Evolutionary conservation across 345 rosid genomes (phyloP).

Genomic region (Euphorbia lathyris): DNA sequence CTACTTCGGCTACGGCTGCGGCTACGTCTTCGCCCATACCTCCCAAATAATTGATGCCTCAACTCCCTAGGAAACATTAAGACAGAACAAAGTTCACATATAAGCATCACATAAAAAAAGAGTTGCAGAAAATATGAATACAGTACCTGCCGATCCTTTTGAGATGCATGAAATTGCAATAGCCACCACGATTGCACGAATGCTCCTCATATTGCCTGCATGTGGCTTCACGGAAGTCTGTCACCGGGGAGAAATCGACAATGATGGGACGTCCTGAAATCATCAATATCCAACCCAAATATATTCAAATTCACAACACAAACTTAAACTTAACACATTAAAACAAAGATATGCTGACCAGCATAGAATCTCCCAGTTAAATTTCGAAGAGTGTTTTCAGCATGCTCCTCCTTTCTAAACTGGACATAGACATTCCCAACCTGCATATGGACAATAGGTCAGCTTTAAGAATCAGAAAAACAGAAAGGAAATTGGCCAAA

Average conservation of each 20-base stretch:
- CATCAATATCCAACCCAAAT: not conserved
- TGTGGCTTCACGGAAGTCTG: slow-evolving; percentile 73
- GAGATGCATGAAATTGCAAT: slow-evolving; percentile 82
- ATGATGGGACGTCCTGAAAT: slow-evolving; percentile 61
- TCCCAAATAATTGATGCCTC: slow-evolving; percentile 62
- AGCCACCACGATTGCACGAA: slow-evolving; percentile 66
- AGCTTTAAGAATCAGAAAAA: not conserved
- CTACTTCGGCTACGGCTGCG: slow-evolving; percentile 43
- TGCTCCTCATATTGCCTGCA: slow-evolving; percentile 74
- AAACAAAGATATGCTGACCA: slow-evolving; percentile 27
- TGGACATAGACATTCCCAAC: slow-evolving; percentile 77
- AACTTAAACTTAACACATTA: not conserved
- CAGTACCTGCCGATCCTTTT: slow-evolving; percentile 56
- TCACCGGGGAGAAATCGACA: slow-evolving; percentile 71
- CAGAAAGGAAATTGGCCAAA: not conserved
- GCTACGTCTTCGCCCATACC: slow-evolving; percentile 38
- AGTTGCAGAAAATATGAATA: not conserved
- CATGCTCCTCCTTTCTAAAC: slow-evolving; percentile 72
- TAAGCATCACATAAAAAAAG: not conserved
- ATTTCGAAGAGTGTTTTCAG: slow-evolving; percentile 45
- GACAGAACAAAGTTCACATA: not conserved
- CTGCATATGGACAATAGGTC: slow-evolving; percentile 21
- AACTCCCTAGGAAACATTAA: slow-evolving; percentile 40
- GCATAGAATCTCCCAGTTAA: slow-evolving; percentile 56
- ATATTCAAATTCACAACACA: not conserved